Percentiles rank a stretch among this genome's conserved stretches.
Conservation (phyloP, 179 eudicot genomes). For the Spergularia azorica region DNA sequence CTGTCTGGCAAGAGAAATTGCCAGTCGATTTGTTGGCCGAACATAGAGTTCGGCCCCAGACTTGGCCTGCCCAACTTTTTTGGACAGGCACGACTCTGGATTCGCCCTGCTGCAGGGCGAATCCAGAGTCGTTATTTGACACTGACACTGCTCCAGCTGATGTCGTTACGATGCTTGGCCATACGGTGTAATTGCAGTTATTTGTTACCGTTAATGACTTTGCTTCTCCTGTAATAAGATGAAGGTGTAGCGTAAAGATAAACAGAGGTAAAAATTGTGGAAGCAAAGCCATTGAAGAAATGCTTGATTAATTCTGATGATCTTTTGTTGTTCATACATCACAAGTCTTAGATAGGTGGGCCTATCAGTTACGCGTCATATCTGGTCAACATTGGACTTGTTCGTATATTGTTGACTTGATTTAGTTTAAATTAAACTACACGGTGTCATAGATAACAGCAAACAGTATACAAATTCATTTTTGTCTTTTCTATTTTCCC, state of each 20-base stretch:
- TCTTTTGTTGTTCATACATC: neutral
- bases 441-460: too few relatives aligned
- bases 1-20: constrained; percentile 14
- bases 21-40: constrained; percentile 6
- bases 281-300: neutral
- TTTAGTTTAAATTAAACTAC: too few relatives aligned
- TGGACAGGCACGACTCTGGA: neutral
- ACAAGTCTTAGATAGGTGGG: too few relatives aligned
- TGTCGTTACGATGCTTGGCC: neutral
- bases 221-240: neutral
- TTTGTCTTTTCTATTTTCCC: too few relatives aligned
- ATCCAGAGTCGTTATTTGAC: neutral
- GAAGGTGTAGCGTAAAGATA: too few relatives aligned
- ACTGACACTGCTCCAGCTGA: neutral
- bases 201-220: neutral
- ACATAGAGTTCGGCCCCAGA: constrained; percentile 17
- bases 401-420: too few relatives aligned
- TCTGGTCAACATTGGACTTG: neutral
- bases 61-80: neutral
- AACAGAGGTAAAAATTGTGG: neutral
- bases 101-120: neutral
- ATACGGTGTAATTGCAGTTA: constrained; percentile 2
- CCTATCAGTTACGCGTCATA: neutral
- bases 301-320: neutral
- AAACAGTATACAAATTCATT: too few relatives aligned